A percentile compares a stretch with the other conserved stretches of the same genome.
Evolutionary conservation across 129 eudicot genomes (phyloP).

Genomic region (Chrysanthemum makinoi): DNA sequence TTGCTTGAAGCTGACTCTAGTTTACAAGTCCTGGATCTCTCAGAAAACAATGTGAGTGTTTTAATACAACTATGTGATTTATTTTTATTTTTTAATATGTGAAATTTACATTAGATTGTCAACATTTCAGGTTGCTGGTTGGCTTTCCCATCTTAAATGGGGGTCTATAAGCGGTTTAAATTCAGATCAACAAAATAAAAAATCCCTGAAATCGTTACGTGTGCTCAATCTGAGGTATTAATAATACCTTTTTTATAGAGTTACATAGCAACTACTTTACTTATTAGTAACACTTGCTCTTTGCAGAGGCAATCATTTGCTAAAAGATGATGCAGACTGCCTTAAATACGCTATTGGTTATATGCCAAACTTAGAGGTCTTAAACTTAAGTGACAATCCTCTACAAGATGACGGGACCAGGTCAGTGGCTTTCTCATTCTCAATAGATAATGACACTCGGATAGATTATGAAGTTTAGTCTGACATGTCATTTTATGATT

Average conservation of each 20-base stretch:
- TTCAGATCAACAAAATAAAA: slow-evolving; percentile 29
- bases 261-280: no score
- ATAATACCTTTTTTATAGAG: background rate
- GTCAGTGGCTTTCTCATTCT: slow-evolving; percentile 38
- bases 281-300: background rate
- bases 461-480: background rate
- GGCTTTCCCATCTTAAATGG: slow-evolving; percentile 71
- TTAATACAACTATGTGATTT: slow-evolving; percentile 3
- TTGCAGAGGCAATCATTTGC: slow-evolving; percentile 62
- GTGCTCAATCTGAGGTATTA: slow-evolving; percentile 77
- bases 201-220: slow-evolving; percentile 50
- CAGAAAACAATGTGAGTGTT: slow-evolving; percentile 74
- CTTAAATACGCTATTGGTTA: slow-evolving; percentile 57
- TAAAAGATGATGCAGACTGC: slow-evolving; percentile 52
- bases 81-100: background rate
- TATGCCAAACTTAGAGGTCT: slow-evolving; percentile 66
- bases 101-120: background rate
- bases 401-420: slow-evolving; percentile 63
- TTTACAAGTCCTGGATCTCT: slow-evolving; percentile 61
- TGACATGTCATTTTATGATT: slow-evolving; percentile 13
- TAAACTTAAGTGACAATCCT: slow-evolving; percentile 31
- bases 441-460: slow-evolving; percentile 4
- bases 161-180: slow-evolving; percentile 12
- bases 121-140: slow-evolving; percentile 64
- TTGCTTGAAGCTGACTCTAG: slow-evolving; percentile 62